Evolutionary conservation across 768 basidiomycete species (phyloP).

Genomic region (Heimioporus sp.): DNA sequence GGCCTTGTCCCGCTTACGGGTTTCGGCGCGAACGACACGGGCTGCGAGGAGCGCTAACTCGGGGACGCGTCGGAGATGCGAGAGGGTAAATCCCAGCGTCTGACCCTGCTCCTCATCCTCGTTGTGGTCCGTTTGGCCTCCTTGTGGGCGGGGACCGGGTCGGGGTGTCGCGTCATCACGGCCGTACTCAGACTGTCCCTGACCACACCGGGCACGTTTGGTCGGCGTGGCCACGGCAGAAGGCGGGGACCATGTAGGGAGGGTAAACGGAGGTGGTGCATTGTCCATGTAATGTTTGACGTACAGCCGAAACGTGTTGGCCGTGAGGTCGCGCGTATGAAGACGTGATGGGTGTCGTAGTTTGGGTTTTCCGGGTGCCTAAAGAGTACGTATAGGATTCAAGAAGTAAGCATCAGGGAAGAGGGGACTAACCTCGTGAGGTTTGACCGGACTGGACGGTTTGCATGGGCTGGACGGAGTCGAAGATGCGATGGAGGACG

Average conservation of each 20-base stretch:
- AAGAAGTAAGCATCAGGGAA: not conserved
- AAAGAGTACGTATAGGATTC: not conserved
- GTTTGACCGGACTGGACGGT: constrained; percentile 22
- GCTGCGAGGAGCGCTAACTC: constrained; percentile 64
- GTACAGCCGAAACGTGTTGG: constrained; percentile 71
- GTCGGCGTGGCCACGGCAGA: constrained; percentile 27
- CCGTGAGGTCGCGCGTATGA: constrained; percentile 63
- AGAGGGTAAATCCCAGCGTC: constrained; percentile 59
- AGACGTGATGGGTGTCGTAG: constrained; percentile 74
- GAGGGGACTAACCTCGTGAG: constrained; percentile 4
- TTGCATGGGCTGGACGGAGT: constrained; percentile 31
- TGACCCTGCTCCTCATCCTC: not conserved
- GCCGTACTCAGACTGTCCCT: constrained; percentile 4
- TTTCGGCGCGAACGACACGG: constrained; percentile 62
- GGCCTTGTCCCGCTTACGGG: constrained; percentile 50
- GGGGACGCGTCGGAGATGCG: constrained; percentile 74
- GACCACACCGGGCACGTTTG: constrained; percentile 21
- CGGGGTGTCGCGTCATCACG: constrained; percentile 13
- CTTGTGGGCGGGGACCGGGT: not conserved
- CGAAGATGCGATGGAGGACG: constrained; percentile 25
- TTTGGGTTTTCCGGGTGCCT: constrained; percentile 35
- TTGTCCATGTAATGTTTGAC: constrained; percentile 79
- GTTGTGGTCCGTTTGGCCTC: not conserved
- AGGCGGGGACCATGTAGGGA: not conserved
- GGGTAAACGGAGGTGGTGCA: constrained; percentile 22